These are phyloP conservation scores for Echium plantagineum DNA, from an alignment of 257 asterid genomes.

Conservation along the genomic window DNA sequence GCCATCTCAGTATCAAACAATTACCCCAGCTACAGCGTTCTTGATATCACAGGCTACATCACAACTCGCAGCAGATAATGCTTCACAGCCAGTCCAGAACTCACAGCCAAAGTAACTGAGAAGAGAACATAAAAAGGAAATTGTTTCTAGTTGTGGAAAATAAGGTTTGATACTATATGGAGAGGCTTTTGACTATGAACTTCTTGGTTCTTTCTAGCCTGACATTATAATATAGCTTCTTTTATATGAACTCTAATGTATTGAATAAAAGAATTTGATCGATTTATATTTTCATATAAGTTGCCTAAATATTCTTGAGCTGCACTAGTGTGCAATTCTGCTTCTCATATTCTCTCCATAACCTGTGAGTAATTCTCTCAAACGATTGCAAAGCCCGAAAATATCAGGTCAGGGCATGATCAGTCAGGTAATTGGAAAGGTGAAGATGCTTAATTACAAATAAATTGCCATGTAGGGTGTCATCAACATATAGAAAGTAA, in stretches of 20 bases:
- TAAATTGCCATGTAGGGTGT: too few relatives aligned
- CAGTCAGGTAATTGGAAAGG: neutral
- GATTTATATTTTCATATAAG: neutral
- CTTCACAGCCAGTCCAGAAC: constrained; percentile 21
- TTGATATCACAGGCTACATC: constrained; percentile 35
- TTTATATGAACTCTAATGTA: neutral
- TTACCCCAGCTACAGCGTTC: constrained; percentile 44
- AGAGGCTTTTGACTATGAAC: neutral
- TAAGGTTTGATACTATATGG: neutral
- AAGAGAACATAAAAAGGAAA: constrained; percentile 1
- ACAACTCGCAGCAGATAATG: constrained; percentile 26
- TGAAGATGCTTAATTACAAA: too few relatives aligned
- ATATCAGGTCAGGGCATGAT: neutral
- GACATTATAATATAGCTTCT: neutral
- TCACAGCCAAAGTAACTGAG: constrained; percentile 11
- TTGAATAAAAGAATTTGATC: neutral
- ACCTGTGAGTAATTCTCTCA: too few relatives aligned
- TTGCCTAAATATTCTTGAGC: neutral
- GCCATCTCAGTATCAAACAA: constrained; percentile 55
- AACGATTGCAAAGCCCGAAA: neutral
- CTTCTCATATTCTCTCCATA: too few relatives aligned
- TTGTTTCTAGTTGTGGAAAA: neutral
- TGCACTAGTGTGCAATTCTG: neutral
- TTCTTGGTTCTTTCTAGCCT: neutral
- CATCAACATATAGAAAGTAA: neutral